Evolutionary conservation across 192 early-diverging fungal genomes (phyloP).

Genomic region (Phlyctochytrium planicorne): DNA sequence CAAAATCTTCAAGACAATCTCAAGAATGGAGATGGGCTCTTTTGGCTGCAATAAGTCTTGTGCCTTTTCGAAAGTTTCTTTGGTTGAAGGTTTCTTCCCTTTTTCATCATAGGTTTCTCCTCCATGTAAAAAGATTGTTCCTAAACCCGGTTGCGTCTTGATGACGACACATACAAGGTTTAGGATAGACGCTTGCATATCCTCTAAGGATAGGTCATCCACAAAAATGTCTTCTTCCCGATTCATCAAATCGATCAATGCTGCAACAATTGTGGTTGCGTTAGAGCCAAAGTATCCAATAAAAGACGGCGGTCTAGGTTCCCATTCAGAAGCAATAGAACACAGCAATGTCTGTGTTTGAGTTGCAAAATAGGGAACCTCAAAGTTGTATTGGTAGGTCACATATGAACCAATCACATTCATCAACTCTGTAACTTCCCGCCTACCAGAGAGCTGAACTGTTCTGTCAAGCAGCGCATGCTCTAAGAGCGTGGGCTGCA

Average conservation of each 20-base stretch:
- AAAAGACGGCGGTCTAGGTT: conserved; percentile 46
- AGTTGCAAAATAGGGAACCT: conserved; percentile 28
- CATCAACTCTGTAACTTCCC: conserved; percentile 38
- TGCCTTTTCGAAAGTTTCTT: neutral
- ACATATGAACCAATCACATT: conserved; percentile 45
- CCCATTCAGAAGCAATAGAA: conserved; percentile 41
- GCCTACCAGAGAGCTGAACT: conserved; percentile 6
- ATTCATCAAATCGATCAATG: conserved; percentile 28
- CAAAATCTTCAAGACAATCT: conserved; percentile 3
- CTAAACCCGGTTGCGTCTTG: conserved; percentile 47
- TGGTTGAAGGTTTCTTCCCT: neutral
- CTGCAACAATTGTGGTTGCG: conserved; percentile 24
- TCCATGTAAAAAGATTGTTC: conserved; percentile 36
- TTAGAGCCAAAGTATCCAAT: conserved; percentile 51
- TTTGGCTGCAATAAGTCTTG: neutral
- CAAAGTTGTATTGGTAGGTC: conserved; percentile 38
- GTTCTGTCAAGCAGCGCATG: conserved; percentile 45
- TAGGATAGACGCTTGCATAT: conserved; percentile 38
- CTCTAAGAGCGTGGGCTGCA: conserved; percentile 37
- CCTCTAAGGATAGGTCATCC: conserved; percentile 1
- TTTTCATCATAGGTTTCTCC: too few relatives aligned
- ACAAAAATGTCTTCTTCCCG: neutral
- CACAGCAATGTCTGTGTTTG: conserved; percentile 47
- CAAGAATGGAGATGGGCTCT: conserved; percentile 15
- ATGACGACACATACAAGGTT: conserved; percentile 38